Base-by-base conservation (phyloP, 2,329 filamentous ascomycete species). In the Claviceps maximensis region DNA sequence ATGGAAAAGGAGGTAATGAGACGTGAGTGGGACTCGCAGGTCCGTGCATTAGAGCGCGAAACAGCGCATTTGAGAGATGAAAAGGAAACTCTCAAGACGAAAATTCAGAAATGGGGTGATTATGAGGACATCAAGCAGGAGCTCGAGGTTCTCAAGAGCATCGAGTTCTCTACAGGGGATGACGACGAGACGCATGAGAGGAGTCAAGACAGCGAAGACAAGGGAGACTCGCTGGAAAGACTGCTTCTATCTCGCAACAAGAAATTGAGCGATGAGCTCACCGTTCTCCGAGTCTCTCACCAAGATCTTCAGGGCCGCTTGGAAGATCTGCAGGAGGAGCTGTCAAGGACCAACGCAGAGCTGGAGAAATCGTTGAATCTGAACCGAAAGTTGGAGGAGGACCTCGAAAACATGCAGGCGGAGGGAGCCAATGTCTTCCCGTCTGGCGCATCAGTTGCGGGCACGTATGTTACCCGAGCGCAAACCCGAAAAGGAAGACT, bases 51-150 rank as follows among this genome's bases (percentile, higher is more conserved):
- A 17, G 90, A 96, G 68, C 78, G 91, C 57, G 87, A 94, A 63
- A 79, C 85, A 53, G 76, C 78, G 9, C 79, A 86, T 54, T 71
- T 95, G 19, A 84, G 84, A 61, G 81, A 86, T 33, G 93, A 97
- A 65, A 84, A 87, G 58, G 89, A 96, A 55, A 74, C 77, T 27
- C 73, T 97, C 53, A 87, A 85, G 63, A 73, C 76, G 40, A 95
- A 93, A 70, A 79, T 97, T 3, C 83, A 89, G 57, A 94, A 87
- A 65, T 94, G 88, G 82, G 82, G 82, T 59, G 93, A 98, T 66
- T 98, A 98, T 65, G 90, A 97, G 36, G 91, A 97, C 55, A 82
- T 98, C 48, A 96, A 93, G 70, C 87, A 94, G 58, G 94, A 98
- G 68, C 77, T 98, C 3, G 91, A 97, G 62, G 90, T 97, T 56